phyloP scores from a whole-genome alignment of 2,329 filamentous ascomycete species.

The Exophiala sp. region DNA sequence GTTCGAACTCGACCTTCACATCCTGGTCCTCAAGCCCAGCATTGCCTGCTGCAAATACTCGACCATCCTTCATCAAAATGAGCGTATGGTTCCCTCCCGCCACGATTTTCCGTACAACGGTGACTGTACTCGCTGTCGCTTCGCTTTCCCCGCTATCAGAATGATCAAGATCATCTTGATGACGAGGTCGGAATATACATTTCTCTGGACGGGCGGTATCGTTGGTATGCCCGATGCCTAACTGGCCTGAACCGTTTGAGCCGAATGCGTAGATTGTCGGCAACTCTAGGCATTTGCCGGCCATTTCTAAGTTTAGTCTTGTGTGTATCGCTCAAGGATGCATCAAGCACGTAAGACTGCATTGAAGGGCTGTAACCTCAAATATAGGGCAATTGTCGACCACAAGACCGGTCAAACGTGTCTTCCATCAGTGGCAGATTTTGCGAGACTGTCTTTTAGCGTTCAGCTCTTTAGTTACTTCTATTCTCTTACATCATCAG shows the following conservation, averaged over 20 bases:
- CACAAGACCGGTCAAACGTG: no score
- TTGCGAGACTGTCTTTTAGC: no score
- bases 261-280: constrained; percentile 61
- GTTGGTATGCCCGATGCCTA: constrained; percentile 67
- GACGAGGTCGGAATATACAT: constrained; percentile 54
- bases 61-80: constrained; percentile 58
- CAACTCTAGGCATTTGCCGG: not conserved
- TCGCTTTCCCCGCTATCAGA: constrained; percentile 38
- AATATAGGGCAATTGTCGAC: no score
- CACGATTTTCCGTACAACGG: constrained; percentile 36
- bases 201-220: constrained; percentile 66
- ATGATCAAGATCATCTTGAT: constrained; percentile 37
- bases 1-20: constrained; percentile 6
- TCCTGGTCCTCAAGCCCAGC: constrained; percentile 42
- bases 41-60: constrained; percentile 63
- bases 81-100: constrained; percentile 88
- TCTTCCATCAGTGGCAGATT: no score
- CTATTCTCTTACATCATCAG: no score
- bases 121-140: constrained; percentile 1
- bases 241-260: constrained; percentile 73
- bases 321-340: no score
- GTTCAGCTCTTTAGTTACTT: no score
- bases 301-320: not conserved
- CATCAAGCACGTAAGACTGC: no score
- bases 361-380: no score